Percentiles rank a stretch among this genome's conserved stretches.
Conservation (phyloP, 768 basidiomycete species). For the Guyanaporus albipodus region DNA sequence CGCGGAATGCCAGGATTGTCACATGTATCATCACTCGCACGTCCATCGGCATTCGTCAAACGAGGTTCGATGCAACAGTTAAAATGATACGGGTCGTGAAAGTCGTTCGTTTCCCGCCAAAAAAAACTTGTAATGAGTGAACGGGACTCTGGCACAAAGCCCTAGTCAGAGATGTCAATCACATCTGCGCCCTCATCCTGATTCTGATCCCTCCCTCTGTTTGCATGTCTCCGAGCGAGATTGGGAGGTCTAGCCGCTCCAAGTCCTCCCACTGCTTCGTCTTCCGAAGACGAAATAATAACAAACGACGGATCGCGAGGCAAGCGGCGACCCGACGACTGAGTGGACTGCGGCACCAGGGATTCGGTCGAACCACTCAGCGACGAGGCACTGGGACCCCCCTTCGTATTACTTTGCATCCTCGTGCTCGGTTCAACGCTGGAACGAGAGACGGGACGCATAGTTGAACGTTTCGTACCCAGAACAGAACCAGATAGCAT, state of each 20-base stretch:
- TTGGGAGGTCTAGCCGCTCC: neutral
- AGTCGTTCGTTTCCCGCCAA: too few relatives aligned
- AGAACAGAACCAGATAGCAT: conserved; percentile 1
- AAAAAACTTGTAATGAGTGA: too few relatives aligned
- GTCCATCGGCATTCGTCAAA: too few relatives aligned
- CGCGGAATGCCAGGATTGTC: too few relatives aligned
- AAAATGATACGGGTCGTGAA: too few relatives aligned
- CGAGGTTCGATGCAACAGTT: too few relatives aligned
- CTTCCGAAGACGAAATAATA: conserved; percentile 20
- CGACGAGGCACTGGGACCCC: conserved; percentile 12
- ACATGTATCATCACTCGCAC: neutral
- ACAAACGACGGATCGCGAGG: conserved; percentile 24
- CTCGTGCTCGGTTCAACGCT: conserved; percentile 16
- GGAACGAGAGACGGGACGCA: conserved; percentile 6
- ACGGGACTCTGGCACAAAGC: neutral
- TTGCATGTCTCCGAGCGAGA: conserved; percentile 6
- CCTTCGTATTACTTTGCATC: conserved; percentile 5
- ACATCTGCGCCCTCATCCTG: conserved; percentile 41
- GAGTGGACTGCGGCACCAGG: conserved; percentile 15
- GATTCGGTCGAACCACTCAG: conserved; percentile 11
- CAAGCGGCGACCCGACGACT: conserved; percentile 9
- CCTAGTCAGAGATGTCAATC: conserved; percentile 49
- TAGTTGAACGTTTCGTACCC: conserved; percentile 17
- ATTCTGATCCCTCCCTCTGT: conserved; percentile 24
- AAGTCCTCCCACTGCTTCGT: conserved; percentile 3